A percentile compares a stretch with the other conserved stretches of the same genome.
phyloP scores from a whole-genome alignment of 257 asterid species.

The Forsythia viridissima region DNA sequence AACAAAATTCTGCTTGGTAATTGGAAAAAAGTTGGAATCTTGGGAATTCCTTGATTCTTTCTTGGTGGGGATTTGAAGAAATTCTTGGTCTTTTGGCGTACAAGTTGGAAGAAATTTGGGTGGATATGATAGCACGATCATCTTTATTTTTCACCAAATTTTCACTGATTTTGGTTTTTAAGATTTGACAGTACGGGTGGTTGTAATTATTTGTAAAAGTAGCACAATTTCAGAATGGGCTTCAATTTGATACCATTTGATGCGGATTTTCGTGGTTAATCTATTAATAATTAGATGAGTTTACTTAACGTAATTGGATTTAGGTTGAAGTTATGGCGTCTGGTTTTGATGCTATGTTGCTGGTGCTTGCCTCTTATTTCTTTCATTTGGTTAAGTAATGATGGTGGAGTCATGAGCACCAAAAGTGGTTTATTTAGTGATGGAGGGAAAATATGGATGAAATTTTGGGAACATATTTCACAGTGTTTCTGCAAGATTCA shows the following conservation, averaged over 20 bases:
- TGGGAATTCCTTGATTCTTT: slow-evolving; percentile 22
- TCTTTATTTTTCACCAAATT: slow-evolving; percentile 8
- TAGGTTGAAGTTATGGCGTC: slow-evolving; percentile 80
- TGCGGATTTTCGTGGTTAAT: slow-evolving; percentile 16
- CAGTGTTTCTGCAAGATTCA: slow-evolving; percentile 53
- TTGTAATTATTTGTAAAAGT: slow-evolving; percentile 7
- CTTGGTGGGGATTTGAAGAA: slow-evolving; percentile 25
- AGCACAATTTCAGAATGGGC: slow-evolving; percentile 4
- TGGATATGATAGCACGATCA: slow-evolving; percentile 45
- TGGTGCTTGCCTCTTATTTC: slow-evolving; percentile 71
- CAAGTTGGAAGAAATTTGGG: slow-evolving; percentile 33
- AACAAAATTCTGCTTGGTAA: not conserved
- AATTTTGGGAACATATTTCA: slow-evolving; percentile 56
- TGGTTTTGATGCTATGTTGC: slow-evolving; percentile 59
- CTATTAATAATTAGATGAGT: slow-evolving; percentile 69
- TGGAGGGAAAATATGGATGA: slow-evolving; percentile 62
- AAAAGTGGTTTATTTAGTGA: slow-evolving; percentile 55
- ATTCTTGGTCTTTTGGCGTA: slow-evolving; percentile 33
- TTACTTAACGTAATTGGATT: slow-evolving; percentile 71
- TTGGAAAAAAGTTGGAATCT: slow-evolving; percentile 37
- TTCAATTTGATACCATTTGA: slow-evolving; percentile 26
- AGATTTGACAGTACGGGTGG: not conserved
- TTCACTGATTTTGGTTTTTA: not conserved
- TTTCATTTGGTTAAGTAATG: slow-evolving; percentile 62
- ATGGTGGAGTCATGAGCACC: slow-evolving; percentile 62